Evolutionary conservation across 805 yeast species (phyloP).

Genomic region (Saccharomycopsis javanensis): DNA sequence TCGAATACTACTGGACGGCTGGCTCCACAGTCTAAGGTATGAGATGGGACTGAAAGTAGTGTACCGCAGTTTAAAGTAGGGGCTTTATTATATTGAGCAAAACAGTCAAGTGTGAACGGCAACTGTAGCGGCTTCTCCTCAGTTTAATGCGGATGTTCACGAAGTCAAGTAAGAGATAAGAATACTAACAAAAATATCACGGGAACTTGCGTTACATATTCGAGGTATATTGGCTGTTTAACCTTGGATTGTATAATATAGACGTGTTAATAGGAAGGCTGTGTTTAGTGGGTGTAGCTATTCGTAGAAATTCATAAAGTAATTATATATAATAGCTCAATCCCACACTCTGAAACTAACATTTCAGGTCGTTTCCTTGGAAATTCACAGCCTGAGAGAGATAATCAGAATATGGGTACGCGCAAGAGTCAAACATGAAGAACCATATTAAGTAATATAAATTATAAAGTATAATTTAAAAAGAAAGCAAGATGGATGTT

Average conservation of each 20-base stretch:
- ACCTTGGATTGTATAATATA: too few relatives aligned
- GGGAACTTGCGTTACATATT: too few relatives aligned
- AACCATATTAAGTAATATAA: too few relatives aligned
- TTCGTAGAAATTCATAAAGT: too few relatives aligned
- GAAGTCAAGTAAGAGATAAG: not conserved
- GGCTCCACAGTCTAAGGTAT: not conserved
- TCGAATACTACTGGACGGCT: not conserved
- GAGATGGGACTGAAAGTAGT: not conserved
- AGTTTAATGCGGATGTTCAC: not conserved
- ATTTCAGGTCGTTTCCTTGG: not conserved
- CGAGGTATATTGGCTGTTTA: too few relatives aligned
- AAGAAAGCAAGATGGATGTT: too few relatives aligned
- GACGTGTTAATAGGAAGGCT: not conserved
- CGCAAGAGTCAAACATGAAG: too few relatives aligned
- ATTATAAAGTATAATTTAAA: too few relatives aligned
- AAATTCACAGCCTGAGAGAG: constrained; percentile 1
- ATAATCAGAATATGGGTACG: not conserved
- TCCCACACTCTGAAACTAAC: not conserved
- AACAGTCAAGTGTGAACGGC: not conserved
- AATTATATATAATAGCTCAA: not conserved
- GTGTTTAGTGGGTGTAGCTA: not conserved
- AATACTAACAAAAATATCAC: too few relatives aligned
- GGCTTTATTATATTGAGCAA: not conserved
- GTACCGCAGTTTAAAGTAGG: not conserved
- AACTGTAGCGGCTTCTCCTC: not conserved